These are phyloP conservation scores for Cladosporium colombiae DNA, from an alignment of 2,329 filamentous ascomycete genomes.

Conservation along the genomic window DNA sequence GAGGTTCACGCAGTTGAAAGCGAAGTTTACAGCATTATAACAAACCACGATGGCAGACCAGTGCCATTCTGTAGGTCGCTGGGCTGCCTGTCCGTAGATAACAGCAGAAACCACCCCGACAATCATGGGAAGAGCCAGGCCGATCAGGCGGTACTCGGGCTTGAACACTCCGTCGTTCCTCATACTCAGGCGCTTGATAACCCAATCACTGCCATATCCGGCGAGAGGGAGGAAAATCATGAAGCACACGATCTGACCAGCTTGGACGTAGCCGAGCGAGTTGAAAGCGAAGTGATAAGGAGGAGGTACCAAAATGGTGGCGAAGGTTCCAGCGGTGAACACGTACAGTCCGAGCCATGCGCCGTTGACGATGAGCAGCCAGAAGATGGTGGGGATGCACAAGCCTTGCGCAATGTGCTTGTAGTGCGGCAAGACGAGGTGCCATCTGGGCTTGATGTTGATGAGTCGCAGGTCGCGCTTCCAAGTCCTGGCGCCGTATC, in stretches of 20 bases:
- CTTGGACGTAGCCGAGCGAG: slow-evolving; percentile 40
- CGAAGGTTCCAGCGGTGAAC: slow-evolving; percentile 43
- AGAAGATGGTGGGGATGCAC: slow-evolving; percentile 44
- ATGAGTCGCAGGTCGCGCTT: slow-evolving; percentile 10
- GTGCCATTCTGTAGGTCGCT: slow-evolving; percentile 39
- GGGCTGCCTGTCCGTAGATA: slow-evolving; percentile 41
- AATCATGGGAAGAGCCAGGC: slow-evolving; percentile 38
- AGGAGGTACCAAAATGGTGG: slow-evolving; percentile 36
- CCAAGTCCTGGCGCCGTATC: slow-evolving; percentile 17
- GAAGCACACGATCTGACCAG: slow-evolving; percentile 42
- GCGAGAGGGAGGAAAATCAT: slow-evolving; percentile 41
- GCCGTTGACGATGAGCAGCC: slow-evolving; percentile 41
- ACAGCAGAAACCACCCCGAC: slow-evolving; percentile 40
- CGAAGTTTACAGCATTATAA: slow-evolving; percentile 38
- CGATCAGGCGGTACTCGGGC: slow-evolving; percentile 41
- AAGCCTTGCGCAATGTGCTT: slow-evolving; percentile 39
- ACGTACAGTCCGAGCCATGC: slow-evolving; percentile 42
- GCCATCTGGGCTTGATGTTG: slow-evolving; percentile 8
- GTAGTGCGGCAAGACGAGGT: slow-evolving; percentile 6
- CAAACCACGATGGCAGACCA: slow-evolving; percentile 40
- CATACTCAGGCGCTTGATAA: slow-evolving; percentile 38
- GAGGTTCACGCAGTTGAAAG: slow-evolving; percentile 45
- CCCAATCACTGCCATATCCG: slow-evolving; percentile 40
- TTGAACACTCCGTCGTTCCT: slow-evolving; percentile 42
- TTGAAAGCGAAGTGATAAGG: slow-evolving; percentile 42